Percentiles rank a stretch among this genome's conserved stretches.
Conservation (phyloP, 495 filamentous ascomycete species). For the Xylaria nigripes region DNA sequence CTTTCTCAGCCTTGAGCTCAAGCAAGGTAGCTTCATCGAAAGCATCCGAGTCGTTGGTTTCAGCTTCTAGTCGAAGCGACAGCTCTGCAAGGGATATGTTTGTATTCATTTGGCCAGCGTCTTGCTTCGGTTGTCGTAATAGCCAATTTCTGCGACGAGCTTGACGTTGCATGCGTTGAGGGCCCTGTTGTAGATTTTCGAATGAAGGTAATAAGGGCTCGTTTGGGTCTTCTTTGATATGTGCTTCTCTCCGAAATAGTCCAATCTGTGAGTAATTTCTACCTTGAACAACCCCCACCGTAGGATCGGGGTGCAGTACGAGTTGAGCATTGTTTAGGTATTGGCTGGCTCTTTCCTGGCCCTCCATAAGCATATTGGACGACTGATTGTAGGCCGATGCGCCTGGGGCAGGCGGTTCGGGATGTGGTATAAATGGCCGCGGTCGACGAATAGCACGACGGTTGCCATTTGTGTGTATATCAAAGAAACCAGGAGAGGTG, state of each 20-base stretch:
- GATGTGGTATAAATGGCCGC: conserved; percentile 35
- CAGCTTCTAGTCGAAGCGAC: not conserved
- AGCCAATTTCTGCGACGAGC: not conserved
- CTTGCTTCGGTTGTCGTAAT: not conserved
- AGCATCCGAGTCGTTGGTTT: not conserved
- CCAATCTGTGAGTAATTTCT: conserved; percentile 32
- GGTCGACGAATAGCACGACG: conserved; percentile 29
- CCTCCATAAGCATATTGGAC: conserved; percentile 4
- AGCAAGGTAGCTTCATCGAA: conserved; percentile 4
- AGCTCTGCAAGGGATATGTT: not conserved
- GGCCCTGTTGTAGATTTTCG: conserved; percentile 7
- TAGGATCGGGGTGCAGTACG: conserved; percentile 22
- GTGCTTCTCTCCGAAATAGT: conserved; percentile 32
- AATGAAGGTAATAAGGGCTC: conserved; percentile 28
- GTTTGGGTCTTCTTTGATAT: conserved; percentile 26
- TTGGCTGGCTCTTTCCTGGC: conserved; percentile 10
- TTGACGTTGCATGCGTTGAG: not conserved
- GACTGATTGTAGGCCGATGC: not conserved
- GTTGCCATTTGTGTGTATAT: conserved; percentile 15
- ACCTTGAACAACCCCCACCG: conserved; percentile 40
- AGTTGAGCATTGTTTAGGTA: conserved; percentile 30
- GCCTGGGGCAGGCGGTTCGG: conserved; percentile 32
- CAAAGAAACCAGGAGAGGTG: conserved; percentile 12
- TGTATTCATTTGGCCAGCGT: not conserved
- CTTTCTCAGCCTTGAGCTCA: conserved; percentile 1